These are phyloP conservation scores for Globisporangium recalcitrans DNA, from an alignment of 352 stramenopile species.

Conservation along the genomic window DNA sequence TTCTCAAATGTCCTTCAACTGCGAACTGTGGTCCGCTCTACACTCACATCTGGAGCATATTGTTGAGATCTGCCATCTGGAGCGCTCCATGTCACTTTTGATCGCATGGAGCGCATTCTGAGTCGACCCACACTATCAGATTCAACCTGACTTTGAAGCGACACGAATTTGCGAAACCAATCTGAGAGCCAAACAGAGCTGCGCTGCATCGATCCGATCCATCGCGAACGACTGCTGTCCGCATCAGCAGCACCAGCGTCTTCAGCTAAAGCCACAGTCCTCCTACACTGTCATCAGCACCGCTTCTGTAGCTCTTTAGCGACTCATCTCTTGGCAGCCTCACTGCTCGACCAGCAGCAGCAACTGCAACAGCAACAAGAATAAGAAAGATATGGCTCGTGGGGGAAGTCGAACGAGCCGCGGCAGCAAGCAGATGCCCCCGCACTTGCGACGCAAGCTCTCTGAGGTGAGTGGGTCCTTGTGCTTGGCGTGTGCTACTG, in stretches of 20 bases:
- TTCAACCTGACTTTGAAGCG: background rate
- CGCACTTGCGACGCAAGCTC: slow-evolving; percentile 30
- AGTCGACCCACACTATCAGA: background rate
- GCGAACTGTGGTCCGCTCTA: background rate
- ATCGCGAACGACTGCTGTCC: background rate
- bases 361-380: background rate
- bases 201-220: background rate
- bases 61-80: background rate
- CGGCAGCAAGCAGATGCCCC: slow-evolving; percentile 17
- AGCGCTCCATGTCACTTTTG: background rate
- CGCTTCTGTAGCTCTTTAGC: background rate
- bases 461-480: slow-evolving; percentile 17
- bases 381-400: slow-evolving; percentile 8
- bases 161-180: slow-evolving; percentile 7
- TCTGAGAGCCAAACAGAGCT: background rate
- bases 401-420: background rate
- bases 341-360: background rate
- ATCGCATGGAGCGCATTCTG: background rate
- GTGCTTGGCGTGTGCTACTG: background rate
- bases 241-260: background rate
- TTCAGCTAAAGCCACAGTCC: background rate
- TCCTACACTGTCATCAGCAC: background rate
- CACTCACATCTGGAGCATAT: background rate
- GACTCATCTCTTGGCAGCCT: background rate
- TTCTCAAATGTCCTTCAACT: background rate